phyloP scores from a whole-genome alignment of 805 yeast species.

The Kockiozyma suomiensis region DNA sequence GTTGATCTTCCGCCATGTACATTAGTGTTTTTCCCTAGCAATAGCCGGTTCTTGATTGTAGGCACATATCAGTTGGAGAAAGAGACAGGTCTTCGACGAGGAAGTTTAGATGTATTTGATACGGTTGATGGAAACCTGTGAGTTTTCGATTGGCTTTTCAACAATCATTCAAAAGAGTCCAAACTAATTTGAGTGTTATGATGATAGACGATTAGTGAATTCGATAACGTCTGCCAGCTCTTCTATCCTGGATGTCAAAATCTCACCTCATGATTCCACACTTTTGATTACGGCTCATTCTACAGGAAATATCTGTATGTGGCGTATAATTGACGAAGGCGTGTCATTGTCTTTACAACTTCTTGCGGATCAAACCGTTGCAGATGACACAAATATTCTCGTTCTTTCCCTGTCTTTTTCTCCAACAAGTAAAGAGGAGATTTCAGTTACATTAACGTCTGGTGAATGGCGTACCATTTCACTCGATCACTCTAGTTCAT shows the following conservation, averaged over 20 bases:
- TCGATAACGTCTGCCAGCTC: slow-evolving; percentile 38
- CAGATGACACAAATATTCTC: slow-evolving; percentile 12
- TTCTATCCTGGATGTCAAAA: slow-evolving; percentile 74
- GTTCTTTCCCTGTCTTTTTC: slow-evolving; percentile 64
- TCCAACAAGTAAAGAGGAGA: slow-evolving; percentile 44
- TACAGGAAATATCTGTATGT: slow-evolving; percentile 69
- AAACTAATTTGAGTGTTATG: too few relatives aligned
- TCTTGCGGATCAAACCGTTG: background rate
- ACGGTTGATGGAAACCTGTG: slow-evolving; percentile 34
- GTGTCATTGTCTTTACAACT: background rate
- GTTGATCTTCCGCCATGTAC: slow-evolving; percentile 84
- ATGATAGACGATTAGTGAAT: slow-evolving; percentile 8
- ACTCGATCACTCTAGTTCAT: slow-evolving; percentile 35
- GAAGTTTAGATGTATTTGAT: slow-evolving; percentile 56
- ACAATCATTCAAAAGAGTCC: too few relatives aligned
- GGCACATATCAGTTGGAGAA: slow-evolving; percentile 80
- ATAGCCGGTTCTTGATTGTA: slow-evolving; percentile 53
- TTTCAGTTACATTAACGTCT: slow-evolving; percentile 65
- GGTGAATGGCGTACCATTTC: slow-evolving; percentile 54
- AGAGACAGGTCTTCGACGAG: slow-evolving; percentile 61
- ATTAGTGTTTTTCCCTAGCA: slow-evolving; percentile 59
- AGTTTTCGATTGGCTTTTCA: background rate
- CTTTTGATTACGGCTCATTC: slow-evolving; percentile 71
- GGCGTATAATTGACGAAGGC: slow-evolving; percentile 49
- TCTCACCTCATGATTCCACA: slow-evolving; percentile 57